Percentiles rank a stretch among this genome's conserved stretches.
phyloP scores from a whole-genome alignment of 352 stramenopile species.

The Phytophthora nicotianae region DNA sequence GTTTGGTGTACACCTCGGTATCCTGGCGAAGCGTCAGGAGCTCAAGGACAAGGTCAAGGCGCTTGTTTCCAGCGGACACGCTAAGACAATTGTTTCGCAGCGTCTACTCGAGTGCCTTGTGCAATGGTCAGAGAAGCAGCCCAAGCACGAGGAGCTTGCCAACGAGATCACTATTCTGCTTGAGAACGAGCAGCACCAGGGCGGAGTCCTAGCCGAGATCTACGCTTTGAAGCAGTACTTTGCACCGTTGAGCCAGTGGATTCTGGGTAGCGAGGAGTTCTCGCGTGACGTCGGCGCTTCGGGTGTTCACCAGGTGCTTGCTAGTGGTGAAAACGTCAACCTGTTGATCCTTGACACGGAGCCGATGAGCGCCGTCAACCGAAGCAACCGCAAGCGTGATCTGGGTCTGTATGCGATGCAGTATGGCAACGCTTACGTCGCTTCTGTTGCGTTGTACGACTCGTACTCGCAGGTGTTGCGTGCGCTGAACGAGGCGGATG shows the following conservation, averaged over 20 bases:
- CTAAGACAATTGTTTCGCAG: constrained; percentile 39
- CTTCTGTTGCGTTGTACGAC: constrained; percentile 90
- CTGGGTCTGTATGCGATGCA: constrained; percentile 93
- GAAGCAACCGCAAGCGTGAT: constrained; percentile 89
- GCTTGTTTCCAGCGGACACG: constrained; percentile 40
- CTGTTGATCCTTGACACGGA: constrained; percentile 80
- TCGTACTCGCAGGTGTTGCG: constrained; percentile 88
- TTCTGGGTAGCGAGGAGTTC: constrained; percentile 79
- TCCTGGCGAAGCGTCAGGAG: constrained; percentile 72
- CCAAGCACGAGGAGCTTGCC: constrained; percentile 60
- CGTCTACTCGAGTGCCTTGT: constrained; percentile 55
- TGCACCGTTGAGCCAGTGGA: constrained; percentile 77
- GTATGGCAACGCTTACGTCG: constrained; percentile 94
- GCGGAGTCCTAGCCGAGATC: constrained; percentile 52
- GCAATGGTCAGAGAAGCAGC: constrained; percentile 56
- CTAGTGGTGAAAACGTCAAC: constrained; percentile 80
- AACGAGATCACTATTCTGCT: constrained; percentile 73
- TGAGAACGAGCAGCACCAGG: constrained; percentile 57
- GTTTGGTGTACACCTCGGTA: constrained; percentile 72
- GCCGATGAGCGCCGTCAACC: constrained; percentile 64
- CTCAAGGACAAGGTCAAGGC: constrained; percentile 65
- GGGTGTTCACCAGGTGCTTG: constrained; percentile 75
- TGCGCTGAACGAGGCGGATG: constrained; percentile 91
- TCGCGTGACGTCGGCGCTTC: constrained; percentile 72
- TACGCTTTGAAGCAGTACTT: constrained; percentile 66